Evolutionary conservation across 306 rosid species (phyloP), one percentile per base, ranked within the genome.

Genomic region (Acacia melanoxylon): DNA sequence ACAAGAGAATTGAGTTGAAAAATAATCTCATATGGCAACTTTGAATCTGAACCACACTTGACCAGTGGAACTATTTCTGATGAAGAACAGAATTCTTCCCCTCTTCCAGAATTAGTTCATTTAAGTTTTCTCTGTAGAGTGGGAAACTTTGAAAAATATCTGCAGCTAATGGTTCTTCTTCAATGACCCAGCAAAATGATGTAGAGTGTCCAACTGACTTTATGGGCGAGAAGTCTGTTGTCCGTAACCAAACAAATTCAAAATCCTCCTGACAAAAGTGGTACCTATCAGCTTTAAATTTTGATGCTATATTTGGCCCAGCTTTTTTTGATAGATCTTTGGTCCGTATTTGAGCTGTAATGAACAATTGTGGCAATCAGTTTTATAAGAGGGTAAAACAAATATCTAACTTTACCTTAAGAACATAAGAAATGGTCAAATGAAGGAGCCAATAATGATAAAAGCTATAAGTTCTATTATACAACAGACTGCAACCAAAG

Each of bases 1-100:
- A 95, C 92, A 77, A 95, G 93, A 19, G 93, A 91, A 83, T 88
- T 95, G 80, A 95, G 85, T 74, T 93, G 99, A 86, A 91, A 95
- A 85, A 91, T 84, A 63, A 82, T 72, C 85, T 95, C 98, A 78
- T 93, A 91, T 6, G 90, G 86, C 35, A 95, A 63, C 77, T 85
- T 88, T 5, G 86, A 59, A 73, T 73, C 75, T 16, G 69, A 70
- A 29, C 44, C 72, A 49, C 81, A 86, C 77, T 89, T 93, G 49
- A 91, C 85, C 52, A 93, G 90, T 1, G 99, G 99, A 82, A 93
- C 97, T 6, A 85, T 77, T 70, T 91, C 92, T 0, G 90, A 83
- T 1, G 81, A 42, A 45, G 87, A 87, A 76, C 90, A 66, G 35
- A 80, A 89, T 54, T 85, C 85, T 29, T 74, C 89, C 76, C 91